Base-by-base conservation (phyloP, 2,329 filamentous ascomycete genomes). In the Fusarium ambrosium region DNA sequence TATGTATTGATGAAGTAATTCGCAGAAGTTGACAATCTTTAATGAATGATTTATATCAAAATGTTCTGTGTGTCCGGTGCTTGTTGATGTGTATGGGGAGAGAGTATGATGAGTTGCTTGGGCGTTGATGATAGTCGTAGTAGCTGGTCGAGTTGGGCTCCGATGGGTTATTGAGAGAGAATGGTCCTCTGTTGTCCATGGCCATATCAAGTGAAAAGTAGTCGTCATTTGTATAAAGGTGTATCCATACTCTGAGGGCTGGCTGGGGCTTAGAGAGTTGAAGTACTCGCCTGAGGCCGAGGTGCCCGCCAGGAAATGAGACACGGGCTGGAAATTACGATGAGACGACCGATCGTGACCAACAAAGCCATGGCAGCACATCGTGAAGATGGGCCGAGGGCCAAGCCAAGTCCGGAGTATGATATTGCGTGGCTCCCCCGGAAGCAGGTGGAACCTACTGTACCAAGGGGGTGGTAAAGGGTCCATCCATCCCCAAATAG, bases 1-100 rank as follows among this genome's bases (percentile, higher is more conserved):
- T 75, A 71, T 75, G 72, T 75, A 75, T 70, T 66, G 63, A 74
- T 70, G 72, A 74, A 72, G 62, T 73, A 74, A 70, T 68, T 72
- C 16, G 58, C 60, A 64, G 51, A 70, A 66, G 71, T 68, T 37
- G 53, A 60, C 62, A 63, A 55, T 36, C 51, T n/a, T 60, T 67
- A 60, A 51, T 56, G 37, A 68, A 73, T 55, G 56, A 67, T 70
- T 53, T 29, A 48, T 48, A 27, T 41, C 39, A 14, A 16, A 24
- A 36, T 36, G 10, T n/a, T 41, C 11, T 24, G 24, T 22, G 39
- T 37, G 51, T 58, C 20, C n/a, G 55, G 48, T n/a, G 48, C 3
- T 53, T 3, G 10, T 53, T 1, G 5, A n/a, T 53, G 16, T 24
- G 20, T 27, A 7, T 4, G 20, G 43, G 13, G 43, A 24, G 48